Base-by-base conservation (phyloP, 352 stramenopile genomes). In the Thraustochytrium sp. region DNA sequence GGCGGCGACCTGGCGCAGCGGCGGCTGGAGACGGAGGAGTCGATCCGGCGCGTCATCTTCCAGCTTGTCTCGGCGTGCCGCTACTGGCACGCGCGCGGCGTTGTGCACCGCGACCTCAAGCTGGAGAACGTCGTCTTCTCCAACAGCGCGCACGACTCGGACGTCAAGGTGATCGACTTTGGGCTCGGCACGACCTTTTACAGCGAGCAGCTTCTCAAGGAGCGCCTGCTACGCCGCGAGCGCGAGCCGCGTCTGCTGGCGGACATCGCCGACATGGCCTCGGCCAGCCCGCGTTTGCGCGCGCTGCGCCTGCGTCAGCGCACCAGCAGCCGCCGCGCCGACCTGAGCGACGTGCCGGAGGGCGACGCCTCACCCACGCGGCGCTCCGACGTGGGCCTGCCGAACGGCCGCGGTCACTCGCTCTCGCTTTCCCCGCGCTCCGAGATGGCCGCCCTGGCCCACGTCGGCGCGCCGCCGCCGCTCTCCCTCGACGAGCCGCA, bases 161-260 rank as follows among this genome's bases (percentile, higher is more conserved):
- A 89, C 40, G 73, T 91, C n/a, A 84, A 84, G 77, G 85, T 91
- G 29, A 89, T 91, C 51, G 88, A 91, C 85, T 91, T 90, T 73
- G 88, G 88, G 44, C 86, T 90, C 54, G 89, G 84, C 0, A 91
- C 90, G 82, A 89, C 92, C 85, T 94, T 94, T 82, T 62, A 59
- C 37, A 84, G 61, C 49, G 75, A 84, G n/a, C 13, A 73, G 34
- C 23, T 80, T 4, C 49, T 61, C 23, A 5, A 80, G 68, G 44
- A 80, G 68, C 5, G 21, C 11, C 8, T 36, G 68, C 48, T n/a
- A 3, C 34, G 59, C 34, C 34, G 59, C n/a, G n/a, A n/a, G n/a
- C n/a, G n/a, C n/a, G n/a, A n/a, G n/a, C n/a, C n/a, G n/a, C n/a
- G n/a, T n/a, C n/a, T n/a, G n/a, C n/a, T n/a, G n/a, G n/a, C n/a